Evolutionary conservation across 1,139 yeast genomes (phyloP).

Genomic region (Lodderomyces margitis): DNA sequence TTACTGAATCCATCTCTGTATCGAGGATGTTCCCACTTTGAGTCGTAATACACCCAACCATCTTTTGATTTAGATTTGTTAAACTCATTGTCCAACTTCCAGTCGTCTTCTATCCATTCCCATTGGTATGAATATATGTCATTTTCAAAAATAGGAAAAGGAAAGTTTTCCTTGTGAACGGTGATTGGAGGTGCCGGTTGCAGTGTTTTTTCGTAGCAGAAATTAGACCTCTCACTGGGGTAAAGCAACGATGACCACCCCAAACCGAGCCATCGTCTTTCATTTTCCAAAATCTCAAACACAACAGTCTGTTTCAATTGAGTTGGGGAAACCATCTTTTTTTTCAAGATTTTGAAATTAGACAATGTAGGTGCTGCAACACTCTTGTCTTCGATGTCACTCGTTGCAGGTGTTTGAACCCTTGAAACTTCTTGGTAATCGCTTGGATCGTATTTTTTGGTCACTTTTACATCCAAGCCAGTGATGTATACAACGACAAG

Average conservation of each 20-base stretch:
- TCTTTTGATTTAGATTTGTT: conserved; percentile 33
- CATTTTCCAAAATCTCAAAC: conserved; percentile 55
- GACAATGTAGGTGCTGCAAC: conserved; percentile 22
- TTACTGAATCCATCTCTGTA: conserved; percentile 46
- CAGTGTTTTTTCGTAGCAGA: conserved; percentile 44
- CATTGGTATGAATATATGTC: conserved; percentile 44
- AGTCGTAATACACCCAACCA: conserved; percentile 58
- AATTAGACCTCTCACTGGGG: conserved; percentile 52
- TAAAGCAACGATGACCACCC: conserved; percentile 56
- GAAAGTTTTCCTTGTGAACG: conserved; percentile 28
- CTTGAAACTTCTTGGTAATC: conserved; percentile 20
- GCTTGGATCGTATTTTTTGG: conserved; percentile 16
- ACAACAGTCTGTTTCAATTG: conserved; percentile 46
- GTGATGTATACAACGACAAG: conserved; percentile 42
- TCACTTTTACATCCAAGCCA: conserved; percentile 40
- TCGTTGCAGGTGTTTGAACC: conserved; percentile 24
- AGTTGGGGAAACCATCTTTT: conserved; percentile 39
- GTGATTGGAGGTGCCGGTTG: conserved; percentile 29
- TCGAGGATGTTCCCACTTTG: conserved; percentile 46
- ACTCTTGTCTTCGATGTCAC: conserved; percentile 24
- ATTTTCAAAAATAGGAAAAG: conserved; percentile 48
- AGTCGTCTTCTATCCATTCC: conserved; percentile 55
- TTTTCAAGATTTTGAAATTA: conserved; percentile 43
- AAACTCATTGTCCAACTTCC: conserved; percentile 46
- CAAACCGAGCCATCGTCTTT: conserved; percentile 60